Base-by-base conservation (phyloP, 495 filamentous ascomycete species). In the Xylona heveae region DNA sequence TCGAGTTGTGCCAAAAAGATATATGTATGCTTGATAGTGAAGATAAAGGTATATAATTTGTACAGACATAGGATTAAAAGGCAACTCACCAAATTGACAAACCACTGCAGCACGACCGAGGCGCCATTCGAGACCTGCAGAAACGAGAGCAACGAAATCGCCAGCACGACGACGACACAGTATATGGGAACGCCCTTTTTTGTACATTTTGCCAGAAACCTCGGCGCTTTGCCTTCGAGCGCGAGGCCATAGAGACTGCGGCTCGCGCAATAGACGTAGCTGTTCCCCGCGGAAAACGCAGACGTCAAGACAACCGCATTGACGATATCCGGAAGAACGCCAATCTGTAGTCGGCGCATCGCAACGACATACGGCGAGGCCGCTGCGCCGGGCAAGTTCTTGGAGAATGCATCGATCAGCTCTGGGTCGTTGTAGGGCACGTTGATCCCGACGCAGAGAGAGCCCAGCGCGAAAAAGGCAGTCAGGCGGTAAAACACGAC, bases 401-500 rank as follows among this genome's bases (percentile, higher is more conserved):
- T 16, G 31, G 30, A 37, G 38, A 44, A 47, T 1, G 46, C 46
- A 1, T 35, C 39, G 5, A 24, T 41, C 7, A 50, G 20, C 22
- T 42, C 42, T 0, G 44, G 30, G 32, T 48, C 44, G 31, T 51
- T 40, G 38, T 50, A 50, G 10, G 48, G 48, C 16, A 51, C 47
- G 18, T 39, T 41, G 35, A 51, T 49, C 23, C 48, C 47, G 9
- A 50, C 44, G 28, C 35, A 39, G 8, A 51, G 32, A 16, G 38
- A 39, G 4, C 76, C 76, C 4, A 80, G 59, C 9, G 84, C 63
- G 49, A 81, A 85, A 47, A 85, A 84, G 3, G 66, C 44, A 0
- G 64, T 75, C 19, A 85, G 59, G 20, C 78, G 67, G 46, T 73
- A 78, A 46, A 79, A 81, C 5, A 81, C 73, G 3, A 68, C 72